These are phyloP conservation scores for Anthoceros angustus DNA, from an alignment of 225 moss, liverwort and hornwort genomes.

Conservation along the genomic window DNA sequence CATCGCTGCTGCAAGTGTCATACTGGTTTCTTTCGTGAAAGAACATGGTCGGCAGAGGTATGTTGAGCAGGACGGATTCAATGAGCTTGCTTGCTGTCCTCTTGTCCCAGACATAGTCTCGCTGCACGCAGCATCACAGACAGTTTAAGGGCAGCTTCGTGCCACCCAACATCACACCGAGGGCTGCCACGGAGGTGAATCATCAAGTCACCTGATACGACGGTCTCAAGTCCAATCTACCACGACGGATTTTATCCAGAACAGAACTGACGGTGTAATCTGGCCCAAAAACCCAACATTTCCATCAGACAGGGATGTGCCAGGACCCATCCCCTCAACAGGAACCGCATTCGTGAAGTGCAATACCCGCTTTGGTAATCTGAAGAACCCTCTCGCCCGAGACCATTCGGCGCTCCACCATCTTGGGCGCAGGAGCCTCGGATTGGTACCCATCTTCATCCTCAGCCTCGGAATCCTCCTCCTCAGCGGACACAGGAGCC, in stretches of 20 bases:
- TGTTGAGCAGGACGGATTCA: conserved; percentile 36
- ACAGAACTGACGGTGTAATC: conserved; percentile 39
- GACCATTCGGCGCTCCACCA: conserved; percentile 25
- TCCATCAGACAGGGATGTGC: no score
- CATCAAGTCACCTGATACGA: conserved; percentile 44
- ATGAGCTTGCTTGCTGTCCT: conserved; percentile 38
- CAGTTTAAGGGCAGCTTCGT: neutral
- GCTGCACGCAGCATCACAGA: conserved; percentile 16
- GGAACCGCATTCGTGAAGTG: neutral
- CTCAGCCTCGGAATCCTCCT: no score
- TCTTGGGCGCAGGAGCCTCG: conserved; percentile 3
- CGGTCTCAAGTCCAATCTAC: conserved; percentile 31
- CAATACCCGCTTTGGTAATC: conserved; percentile 34
- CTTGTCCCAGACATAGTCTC: conserved; percentile 43
- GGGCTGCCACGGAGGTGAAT: no score
- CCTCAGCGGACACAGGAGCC: no score
- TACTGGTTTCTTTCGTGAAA: conserved; percentile 42
- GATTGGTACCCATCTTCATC: no score
- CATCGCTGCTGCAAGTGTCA: conserved; percentile 3
- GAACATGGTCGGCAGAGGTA: conserved; percentile 40
- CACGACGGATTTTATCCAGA: conserved; percentile 32
- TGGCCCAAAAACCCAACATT: conserved; percentile 7
- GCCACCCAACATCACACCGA: no score
- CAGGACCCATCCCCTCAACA: no score
- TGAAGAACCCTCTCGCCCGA: conserved; percentile 37